A percentile compares a stretch with the other conserved stretches of the same genome.
Conservation (phyloP, 768 basidiomycete species). For the Calocybe cyanea region DNA sequence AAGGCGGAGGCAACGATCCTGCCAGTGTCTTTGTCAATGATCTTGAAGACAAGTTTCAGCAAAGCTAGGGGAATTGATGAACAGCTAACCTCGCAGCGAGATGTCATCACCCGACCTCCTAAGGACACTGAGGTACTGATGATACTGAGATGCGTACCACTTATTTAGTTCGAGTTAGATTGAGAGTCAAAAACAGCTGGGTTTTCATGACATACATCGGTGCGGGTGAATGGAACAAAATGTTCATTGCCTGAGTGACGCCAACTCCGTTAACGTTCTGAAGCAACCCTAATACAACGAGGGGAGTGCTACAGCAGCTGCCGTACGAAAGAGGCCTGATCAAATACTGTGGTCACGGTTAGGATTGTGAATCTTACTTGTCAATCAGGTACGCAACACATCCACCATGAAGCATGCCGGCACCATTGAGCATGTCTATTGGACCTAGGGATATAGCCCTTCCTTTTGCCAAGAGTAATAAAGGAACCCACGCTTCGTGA, state of each 20-base stretch:
- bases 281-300: conserved; percentile 62
- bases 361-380: conserved; percentile 39
- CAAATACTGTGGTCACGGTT: not conserved
- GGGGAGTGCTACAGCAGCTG: conserved; percentile 65
- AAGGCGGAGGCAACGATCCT: conserved; percentile 62
- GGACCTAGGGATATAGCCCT: no score
- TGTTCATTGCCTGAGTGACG: conserved; percentile 68
- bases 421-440: conserved; percentile 71
- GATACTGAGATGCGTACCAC: conserved; percentile 57
- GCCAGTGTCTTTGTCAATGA: conserved; percentile 56
- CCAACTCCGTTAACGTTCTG: conserved; percentile 66
- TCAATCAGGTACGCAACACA: conserved; percentile 72
- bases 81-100: conserved; percentile 60
- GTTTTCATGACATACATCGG: conserved; percentile 40
- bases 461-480: not conserved
- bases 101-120: conserved; percentile 67
- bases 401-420: conserved; percentile 74
- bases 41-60: conserved; percentile 28
- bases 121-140: conserved; percentile 62
- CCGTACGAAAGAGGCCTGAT: not conserved
- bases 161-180: conserved; percentile 21
- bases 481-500: conserved; percentile 52
- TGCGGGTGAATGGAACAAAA: conserved; percentile 68
- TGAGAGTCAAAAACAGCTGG: conserved; percentile 2
- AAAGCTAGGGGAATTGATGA: conserved; percentile 5